Base-by-base conservation (phyloP, 1,139 yeast genomes). In the Citeromyces hawaiiensis region DNA sequence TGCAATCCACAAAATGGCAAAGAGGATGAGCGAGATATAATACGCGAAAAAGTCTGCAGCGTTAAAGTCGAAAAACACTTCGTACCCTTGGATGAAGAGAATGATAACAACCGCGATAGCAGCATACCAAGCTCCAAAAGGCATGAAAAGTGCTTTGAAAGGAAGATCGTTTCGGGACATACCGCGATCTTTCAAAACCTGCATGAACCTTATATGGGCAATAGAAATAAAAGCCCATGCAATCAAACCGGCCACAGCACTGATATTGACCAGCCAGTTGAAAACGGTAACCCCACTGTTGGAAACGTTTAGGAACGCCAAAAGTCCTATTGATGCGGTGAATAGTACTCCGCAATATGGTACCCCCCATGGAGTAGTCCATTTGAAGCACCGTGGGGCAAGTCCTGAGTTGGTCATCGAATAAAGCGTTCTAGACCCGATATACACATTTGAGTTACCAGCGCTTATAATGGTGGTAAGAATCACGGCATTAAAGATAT, bases 1-100 rank as follows among this genome's bases (percentile, higher is more conserved):
- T 27, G 58, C 57, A 18, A 66, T 40, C 57, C 56, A 79, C 25
- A 69, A 53, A 5, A 63, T 68, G 35, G 64, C 64, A 57, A 76
- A 76, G 42, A 79, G 56, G 38, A 78, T 66, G 29, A 76, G 61
- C 3, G 86, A 78, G 39, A 80, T 60, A 51, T 80, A 80, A 13
- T 79, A 70, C 15, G 83, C 72, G 54, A 79, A 74, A 60, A 79
- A 80, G 37, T 35, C 29, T 4, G 37, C n/a, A 17, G 37, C 37
- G 29, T 18, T 19, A 21, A 35, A 18, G 17, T 35, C 37, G 16
- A 35, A 35, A 27, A 35, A 35, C 17, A 27, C 37, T 4, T 35
- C 37, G 17, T 21, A 35, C 5, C 93, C 93, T 60, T 83, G 88
- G 45, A 47, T 40, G 38, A 48, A 47, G 9, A 48, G 37, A 32